Percentiles rank a stretch among this genome's conserved stretches.
phyloP scores from a whole-genome alignment of 345 rosid genomes.

The Camelina sativa region DNA sequence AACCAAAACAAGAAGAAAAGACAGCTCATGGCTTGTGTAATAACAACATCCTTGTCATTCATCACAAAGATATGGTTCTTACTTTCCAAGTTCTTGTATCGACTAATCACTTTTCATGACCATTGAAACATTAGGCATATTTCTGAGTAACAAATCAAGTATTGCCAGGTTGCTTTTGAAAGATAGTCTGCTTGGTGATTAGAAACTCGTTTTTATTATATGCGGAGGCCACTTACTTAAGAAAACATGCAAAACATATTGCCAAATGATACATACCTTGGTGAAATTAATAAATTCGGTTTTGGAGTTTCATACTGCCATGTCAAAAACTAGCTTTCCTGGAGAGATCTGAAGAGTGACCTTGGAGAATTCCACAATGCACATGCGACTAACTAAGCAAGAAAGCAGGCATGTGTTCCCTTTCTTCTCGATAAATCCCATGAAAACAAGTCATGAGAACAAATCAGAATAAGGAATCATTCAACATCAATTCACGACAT shows the following conservation, averaged over 20 bases:
- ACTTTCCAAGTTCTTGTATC: not conserved
- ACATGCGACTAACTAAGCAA: constrained; percentile 7
- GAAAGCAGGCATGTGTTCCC: constrained; percentile 1
- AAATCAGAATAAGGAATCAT: constrained; percentile 16
- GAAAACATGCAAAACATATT: constrained; percentile 2
- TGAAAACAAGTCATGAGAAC: constrained; percentile 27
- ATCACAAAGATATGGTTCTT: not conserved
- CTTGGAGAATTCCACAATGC: constrained; percentile 20
- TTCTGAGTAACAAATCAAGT: not conserved
- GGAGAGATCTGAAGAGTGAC: not conserved
- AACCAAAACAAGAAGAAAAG: not conserved
- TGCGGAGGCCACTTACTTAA: not conserved
- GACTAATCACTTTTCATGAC: not conserved
- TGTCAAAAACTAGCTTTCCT: constrained; percentile 18
- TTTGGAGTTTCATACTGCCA: constrained; percentile 9
- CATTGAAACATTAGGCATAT: not conserved
- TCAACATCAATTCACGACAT: constrained; percentile 2
- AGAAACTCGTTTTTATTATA: constrained; percentile 9
- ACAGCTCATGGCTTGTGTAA: not conserved
- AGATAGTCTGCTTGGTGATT: not conserved
- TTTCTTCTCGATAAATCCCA: constrained; percentile 13
- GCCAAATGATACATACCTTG: constrained; percentile 19
- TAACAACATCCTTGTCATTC: constrained; percentile 6
- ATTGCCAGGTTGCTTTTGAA: too few species aligned
- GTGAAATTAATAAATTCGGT: not conserved